Conservation (phyloP, 768 basidiomycete species). For the Phylloporus scabripes region DNA sequence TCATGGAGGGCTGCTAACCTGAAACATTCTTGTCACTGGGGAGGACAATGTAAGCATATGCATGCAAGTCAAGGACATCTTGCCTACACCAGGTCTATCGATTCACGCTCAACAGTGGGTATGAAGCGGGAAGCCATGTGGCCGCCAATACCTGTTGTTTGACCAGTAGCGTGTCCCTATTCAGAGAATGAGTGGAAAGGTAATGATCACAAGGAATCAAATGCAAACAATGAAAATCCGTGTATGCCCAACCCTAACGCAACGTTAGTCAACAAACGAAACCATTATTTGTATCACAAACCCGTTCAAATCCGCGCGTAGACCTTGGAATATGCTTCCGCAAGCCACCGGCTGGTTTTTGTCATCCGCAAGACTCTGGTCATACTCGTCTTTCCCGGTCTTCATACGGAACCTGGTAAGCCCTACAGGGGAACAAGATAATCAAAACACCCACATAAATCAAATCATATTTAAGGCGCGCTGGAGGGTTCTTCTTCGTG, state of each 20-base stretch:
- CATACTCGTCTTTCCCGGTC: slow-evolving; percentile 82
- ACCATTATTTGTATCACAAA: slow-evolving; percentile 29
- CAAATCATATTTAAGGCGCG: slow-evolving; percentile 66
- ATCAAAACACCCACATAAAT: slow-evolving; percentile 50
- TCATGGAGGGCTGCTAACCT: slow-evolving; percentile 36
- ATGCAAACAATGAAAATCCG: slow-evolving; percentile 76
- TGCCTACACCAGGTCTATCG: slow-evolving; percentile 80
- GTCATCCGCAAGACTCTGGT: slow-evolving; percentile 66
- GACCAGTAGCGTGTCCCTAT: slow-evolving; percentile 84
- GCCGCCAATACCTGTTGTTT: slow-evolving; percentile 80
- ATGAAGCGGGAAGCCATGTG: slow-evolving; percentile 82
- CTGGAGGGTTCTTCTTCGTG: slow-evolving; percentile 92
- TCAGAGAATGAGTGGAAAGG: slow-evolving; percentile 3
- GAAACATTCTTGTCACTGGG: slow-evolving; percentile 78
- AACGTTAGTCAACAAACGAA: slow-evolving; percentile 4
- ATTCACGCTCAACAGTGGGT: slow-evolving; percentile 93
- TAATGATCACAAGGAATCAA: background rate
- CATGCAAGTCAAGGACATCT: background rate
- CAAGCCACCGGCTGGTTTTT: slow-evolving; percentile 49
- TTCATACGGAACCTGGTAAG: slow-evolving; percentile 28
- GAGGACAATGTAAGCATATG: background rate
- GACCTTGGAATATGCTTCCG: slow-evolving; percentile 81
- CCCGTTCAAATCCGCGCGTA: slow-evolving; percentile 85
- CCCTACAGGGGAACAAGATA: slow-evolving; percentile 1
- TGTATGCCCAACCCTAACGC: slow-evolving; percentile 53